Conservation (phyloP, 352 stramenopile genomes). For the Phytophthora podocarpi region DNA sequence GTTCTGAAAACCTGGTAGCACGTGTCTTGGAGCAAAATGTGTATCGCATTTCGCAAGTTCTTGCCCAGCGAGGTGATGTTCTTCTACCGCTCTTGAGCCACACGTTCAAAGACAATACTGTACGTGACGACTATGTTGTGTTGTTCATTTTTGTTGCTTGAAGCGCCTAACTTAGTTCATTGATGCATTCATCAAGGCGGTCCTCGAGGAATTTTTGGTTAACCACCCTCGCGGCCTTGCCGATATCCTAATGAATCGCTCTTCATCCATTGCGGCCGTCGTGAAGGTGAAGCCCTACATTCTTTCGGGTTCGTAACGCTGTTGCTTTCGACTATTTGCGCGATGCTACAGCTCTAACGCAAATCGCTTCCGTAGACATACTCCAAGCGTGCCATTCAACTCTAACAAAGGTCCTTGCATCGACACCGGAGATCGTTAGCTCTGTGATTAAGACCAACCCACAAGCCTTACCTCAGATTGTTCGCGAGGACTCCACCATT, state of each 20-base stretch:
- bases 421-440: constrained; percentile 50
- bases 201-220: constrained; percentile 72
- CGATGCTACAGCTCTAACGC: too few species aligned
- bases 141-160: too few species aligned
- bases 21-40: constrained; percentile 80
- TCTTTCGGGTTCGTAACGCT: constrained; percentile 41
- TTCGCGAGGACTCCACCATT: constrained; percentile 55
- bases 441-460: constrained; percentile 58
- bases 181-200: too few species aligned
- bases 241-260: constrained; percentile 65
- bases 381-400: constrained; percentile 49
- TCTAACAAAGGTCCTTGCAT: constrained; percentile 47
- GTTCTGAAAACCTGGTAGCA: constrained; percentile 58
- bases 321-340: too few species aligned
- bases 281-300: constrained; percentile 64
- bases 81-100: constrained; percentile 59
- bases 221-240: constrained; percentile 63
- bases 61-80: constrained; percentile 57
- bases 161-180: too few species aligned
- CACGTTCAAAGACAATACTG: constrained; percentile 66
- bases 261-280: constrained; percentile 45
- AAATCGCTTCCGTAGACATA: constrained; percentile 31
- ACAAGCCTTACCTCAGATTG: constrained; percentile 47
- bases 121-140: too few species aligned
- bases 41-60: constrained; percentile 62